Evolutionary conservation across 768 basidiomycete genomes (phyloP).

Genomic region (Boletus rubescentipes): DNA sequence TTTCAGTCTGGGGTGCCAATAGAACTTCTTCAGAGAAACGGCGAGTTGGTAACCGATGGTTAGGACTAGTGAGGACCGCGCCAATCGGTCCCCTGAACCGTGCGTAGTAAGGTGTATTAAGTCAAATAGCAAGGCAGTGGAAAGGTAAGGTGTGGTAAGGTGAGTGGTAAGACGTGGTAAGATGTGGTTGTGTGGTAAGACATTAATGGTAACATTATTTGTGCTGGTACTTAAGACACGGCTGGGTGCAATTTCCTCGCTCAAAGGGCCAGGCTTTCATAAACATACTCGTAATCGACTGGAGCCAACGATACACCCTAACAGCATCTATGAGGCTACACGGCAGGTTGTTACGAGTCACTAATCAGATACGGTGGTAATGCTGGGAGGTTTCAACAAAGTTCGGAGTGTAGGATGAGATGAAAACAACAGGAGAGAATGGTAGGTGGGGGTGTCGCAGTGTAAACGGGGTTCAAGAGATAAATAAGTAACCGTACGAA

Average conservation of each 20-base stretch:
- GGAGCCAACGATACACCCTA: background rate
- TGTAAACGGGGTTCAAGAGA: background rate
- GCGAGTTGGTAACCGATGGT: too few relatives aligned
- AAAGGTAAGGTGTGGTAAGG: too few relatives aligned
- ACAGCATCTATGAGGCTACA: constrained; percentile 5
- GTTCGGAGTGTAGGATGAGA: background rate
- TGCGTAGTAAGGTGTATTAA: too few relatives aligned
- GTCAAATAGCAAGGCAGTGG: too few relatives aligned
- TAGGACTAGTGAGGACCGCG: too few relatives aligned
- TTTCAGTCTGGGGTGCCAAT: too few relatives aligned
- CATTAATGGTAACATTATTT: too few relatives aligned
- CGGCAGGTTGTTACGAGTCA: background rate
- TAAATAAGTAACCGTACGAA: background rate
- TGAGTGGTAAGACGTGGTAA: too few relatives aligned
- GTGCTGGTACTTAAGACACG: too few relatives aligned
- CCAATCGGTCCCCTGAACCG: too few relatives aligned
- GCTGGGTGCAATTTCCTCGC: background rate
- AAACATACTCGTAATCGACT: background rate
- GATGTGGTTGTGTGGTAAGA: too few relatives aligned
- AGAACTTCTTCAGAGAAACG: too few relatives aligned
- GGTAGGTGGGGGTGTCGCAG: constrained; percentile 16
- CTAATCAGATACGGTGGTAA: background rate
- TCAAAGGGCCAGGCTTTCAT: background rate
- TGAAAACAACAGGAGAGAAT: constrained; percentile 1
- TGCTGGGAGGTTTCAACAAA: constrained; percentile 10